A percentile compares a stretch with the other conserved stretches of the same genome.
These are phyloP conservation scores for Globisporangium cederbergense DNA, from an alignment of 352 stramenopile species.

Conservation along the genomic window DNA sequence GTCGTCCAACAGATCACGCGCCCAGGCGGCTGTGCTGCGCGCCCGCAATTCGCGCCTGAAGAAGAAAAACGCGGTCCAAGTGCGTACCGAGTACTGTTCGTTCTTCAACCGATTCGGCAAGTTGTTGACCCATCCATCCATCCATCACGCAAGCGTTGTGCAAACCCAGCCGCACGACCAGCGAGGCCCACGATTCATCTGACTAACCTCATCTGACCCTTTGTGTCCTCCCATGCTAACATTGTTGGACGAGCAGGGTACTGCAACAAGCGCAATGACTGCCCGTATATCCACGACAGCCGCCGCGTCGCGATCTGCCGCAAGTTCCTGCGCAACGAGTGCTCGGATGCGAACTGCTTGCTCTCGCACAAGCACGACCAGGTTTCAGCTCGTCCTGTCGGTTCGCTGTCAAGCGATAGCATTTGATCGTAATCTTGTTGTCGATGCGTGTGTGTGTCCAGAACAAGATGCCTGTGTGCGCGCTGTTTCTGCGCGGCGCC, in stretches of 20 bases:
- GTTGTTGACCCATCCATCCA: slow-evolving; percentile 15
- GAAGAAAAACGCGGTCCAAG: slow-evolving; percentile 21
- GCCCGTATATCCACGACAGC: slow-evolving; percentile 83
- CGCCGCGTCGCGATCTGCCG: slow-evolving; percentile 77
- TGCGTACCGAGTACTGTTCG: slow-evolving; percentile 72
- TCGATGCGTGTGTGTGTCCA: slow-evolving; percentile 16
- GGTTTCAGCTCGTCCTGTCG: slow-evolving; percentile 26
- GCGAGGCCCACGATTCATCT: background rate
- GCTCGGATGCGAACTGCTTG: slow-evolving; percentile 49
- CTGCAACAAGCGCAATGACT: slow-evolving; percentile 80
- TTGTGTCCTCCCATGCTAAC: slow-evolving; percentile 5
- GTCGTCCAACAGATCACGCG: slow-evolving; percentile 24
- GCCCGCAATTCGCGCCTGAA: slow-evolving; percentile 40
- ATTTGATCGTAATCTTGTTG: slow-evolving; percentile 3
- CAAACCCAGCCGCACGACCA: background rate
- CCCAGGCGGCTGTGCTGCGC: slow-evolving; percentile 48
- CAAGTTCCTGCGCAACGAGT: slow-evolving; percentile 71
- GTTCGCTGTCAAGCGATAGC: background rate
- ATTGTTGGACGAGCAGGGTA: slow-evolving; percentile 36
- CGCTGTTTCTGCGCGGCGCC: slow-evolving; percentile 67
- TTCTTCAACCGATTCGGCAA: slow-evolving; percentile 85
- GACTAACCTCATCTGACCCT: background rate
- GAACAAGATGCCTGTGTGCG: slow-evolving; percentile 84
- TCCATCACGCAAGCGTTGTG: background rate
- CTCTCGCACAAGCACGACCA: slow-evolving; percentile 75